Base-by-base conservation (phyloP, 768 basidiomycete species). In the Boletellus ananas region DNA sequence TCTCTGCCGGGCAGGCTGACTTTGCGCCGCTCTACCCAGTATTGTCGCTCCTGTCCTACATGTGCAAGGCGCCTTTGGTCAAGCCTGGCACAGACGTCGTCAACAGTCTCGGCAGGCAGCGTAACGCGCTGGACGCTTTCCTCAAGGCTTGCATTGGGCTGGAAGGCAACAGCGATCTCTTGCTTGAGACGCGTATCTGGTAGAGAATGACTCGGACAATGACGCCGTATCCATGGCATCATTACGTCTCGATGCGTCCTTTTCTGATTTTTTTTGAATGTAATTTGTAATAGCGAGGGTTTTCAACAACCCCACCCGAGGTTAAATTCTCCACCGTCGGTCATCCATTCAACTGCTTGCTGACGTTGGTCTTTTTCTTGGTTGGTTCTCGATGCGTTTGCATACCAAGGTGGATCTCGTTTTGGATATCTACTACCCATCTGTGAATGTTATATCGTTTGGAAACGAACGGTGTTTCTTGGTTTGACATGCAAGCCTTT, bases 31-130 rank as follows among this genome's bases (percentile, higher is more conserved):
- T 98, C 17, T 91, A 99, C 79, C 80, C 89, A 3, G 89, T 99
- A 51, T 77, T 99, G 47, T 95, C 93, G 35, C 80, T 97, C 54
- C 79, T 97, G 48, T 89, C 85, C 37, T 97, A 94, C 79, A 95
- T 97, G 93, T 84, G 95, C 73, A 96, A 96, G 79, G 94, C 93
- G 0, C 92, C 93, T n/a, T 82, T 94, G 63, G 93, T 94, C 72
- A 94, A 94, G 77, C 90, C 89, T 59, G 89, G 84, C 47, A 87
- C 87, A 34, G 90, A 90, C 60, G 93, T 97, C 59, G 87, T 98
- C 71, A 99, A 99, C 82, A 88, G 86, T 58, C 80, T 97, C 57
- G 87, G 85, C 72, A 83, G 94, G 67, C 95, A 99, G 78, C 85
- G 95, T 65, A 90, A 93, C 54, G 95, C 91, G 9, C 82, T 98